Evolutionary conservation across 257 asterid genomes (phyloP).

Genomic region (Voacanga thouarsii): DNA sequence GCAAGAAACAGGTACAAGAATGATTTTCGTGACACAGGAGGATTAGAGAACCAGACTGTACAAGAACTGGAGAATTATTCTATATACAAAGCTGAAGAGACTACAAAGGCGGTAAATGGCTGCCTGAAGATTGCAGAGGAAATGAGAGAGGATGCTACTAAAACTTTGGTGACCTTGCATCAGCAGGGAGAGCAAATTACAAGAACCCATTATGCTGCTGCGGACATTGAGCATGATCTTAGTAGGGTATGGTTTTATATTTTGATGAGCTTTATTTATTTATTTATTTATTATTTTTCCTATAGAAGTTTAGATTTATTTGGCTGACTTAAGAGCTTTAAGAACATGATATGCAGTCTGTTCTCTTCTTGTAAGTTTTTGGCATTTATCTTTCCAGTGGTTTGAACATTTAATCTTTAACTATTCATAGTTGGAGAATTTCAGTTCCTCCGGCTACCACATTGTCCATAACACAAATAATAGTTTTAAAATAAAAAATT

Average conservation of each 20-base stretch:
- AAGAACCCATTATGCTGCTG: constrained; percentile 75
- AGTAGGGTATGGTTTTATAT: constrained; percentile 60
- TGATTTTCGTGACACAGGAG: constrained; percentile 67
- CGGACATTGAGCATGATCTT: constrained; percentile 86
- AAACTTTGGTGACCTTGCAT: constrained; percentile 75
- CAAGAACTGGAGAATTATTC: constrained; percentile 77
- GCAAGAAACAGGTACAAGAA: constrained; percentile 62
- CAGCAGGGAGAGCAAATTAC: constrained; percentile 97
- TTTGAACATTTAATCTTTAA: not conserved
- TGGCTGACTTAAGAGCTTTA: not conserved
- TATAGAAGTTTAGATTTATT: not conserved
- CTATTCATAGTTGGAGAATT: not conserved
- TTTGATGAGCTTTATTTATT: not conserved
- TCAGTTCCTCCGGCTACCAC: not conserved
- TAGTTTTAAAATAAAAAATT: too few species aligned
- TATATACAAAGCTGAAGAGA: constrained; percentile 76
- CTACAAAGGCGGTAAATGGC: constrained; percentile 59
- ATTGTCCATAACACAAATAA: too few species aligned
- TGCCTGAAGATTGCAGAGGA: constrained; percentile 93
- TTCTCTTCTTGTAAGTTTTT: not conserved
- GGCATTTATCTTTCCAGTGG: not conserved
- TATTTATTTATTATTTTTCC: not conserved
- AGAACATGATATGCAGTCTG: not conserved
- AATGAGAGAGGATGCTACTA: constrained; percentile 83
- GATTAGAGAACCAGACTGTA: constrained; percentile 67